Conservation (phyloP, 345 rosid species). For the Bruguiera sexangula region DNA sequence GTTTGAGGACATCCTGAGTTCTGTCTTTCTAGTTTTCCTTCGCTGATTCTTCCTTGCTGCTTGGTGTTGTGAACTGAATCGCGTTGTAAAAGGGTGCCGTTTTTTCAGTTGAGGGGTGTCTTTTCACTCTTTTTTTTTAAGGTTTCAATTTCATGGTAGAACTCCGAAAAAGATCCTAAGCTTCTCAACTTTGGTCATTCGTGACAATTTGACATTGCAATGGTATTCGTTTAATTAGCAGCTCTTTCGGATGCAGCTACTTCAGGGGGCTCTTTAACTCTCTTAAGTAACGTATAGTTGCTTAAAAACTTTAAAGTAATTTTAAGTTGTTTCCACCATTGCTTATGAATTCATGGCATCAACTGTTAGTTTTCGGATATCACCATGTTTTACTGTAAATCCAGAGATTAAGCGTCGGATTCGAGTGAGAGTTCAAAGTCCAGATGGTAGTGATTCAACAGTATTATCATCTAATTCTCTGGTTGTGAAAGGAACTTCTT, state of each 20-base stretch:
- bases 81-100: too few species aligned
- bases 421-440: slow-evolving; percentile 46
- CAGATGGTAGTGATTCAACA: slow-evolving; percentile 32
- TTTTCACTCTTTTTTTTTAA: too few species aligned
- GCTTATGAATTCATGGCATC: slow-evolving; percentile 29
- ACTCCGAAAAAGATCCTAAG: too few species aligned
- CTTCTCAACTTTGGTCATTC: too few species aligned
- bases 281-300: neutral
- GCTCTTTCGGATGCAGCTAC: neutral
- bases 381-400: slow-evolving; percentile 24
- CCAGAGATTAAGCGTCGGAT: slow-evolving; percentile 26
- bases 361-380: slow-evolving; percentile 23
- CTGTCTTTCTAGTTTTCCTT: neutral
- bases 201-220: neutral
- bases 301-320: slow-evolving; percentile 2
- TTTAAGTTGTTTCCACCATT: slow-evolving; percentile 1
- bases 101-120: too few species aligned
- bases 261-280: neutral
- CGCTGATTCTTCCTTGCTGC: too few species aligned
- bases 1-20: neutral
- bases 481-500: slow-evolving; percentile 37
- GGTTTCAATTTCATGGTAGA: too few species aligned
- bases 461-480: slow-evolving; percentile 31
- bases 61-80: too few species aligned
- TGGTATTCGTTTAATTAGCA: neutral